Conservation (phyloP, 2,329 filamentous ascomycete genomes). For the Metarhizium robertsii region DNA sequence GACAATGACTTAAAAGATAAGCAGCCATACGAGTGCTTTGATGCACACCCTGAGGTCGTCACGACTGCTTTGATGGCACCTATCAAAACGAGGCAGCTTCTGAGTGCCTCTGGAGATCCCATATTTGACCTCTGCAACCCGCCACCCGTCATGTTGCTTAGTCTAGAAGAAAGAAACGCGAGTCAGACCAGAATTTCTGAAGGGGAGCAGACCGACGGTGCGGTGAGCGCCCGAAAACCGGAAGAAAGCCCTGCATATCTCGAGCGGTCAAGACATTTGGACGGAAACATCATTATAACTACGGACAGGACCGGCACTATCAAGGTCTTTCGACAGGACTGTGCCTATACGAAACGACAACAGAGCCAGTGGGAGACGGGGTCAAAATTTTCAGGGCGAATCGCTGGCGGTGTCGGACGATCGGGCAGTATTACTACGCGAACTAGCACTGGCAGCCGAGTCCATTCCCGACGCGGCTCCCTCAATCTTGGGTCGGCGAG, state of each 20-base stretch:
- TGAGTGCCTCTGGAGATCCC: slow-evolving; percentile 77
- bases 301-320: slow-evolving; percentile 82
- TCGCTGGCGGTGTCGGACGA: slow-evolving; percentile 47
- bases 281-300: slow-evolving; percentile 86
- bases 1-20: slow-evolving; percentile 67
- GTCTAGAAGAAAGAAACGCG: slow-evolving; percentile 51
- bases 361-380: slow-evolving; percentile 70
- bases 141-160: slow-evolving; percentile 75
- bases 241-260: slow-evolving; percentile 71
- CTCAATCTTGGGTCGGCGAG: slow-evolving; percentile 28
- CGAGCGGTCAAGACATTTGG: slow-evolving; percentile 62
- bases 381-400: slow-evolving; percentile 64
- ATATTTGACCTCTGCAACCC: slow-evolving; percentile 97
- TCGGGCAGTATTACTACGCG: slow-evolving; percentile 47
- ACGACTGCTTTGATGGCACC: slow-evolving; percentile 86
- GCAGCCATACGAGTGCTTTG: slow-evolving; percentile 77
- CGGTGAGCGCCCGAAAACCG: slow-evolving; percentile 31
- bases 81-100: slow-evolving; percentile 62
- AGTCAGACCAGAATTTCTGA: slow-evolving; percentile 32
- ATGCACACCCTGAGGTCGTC: slow-evolving; percentile 80
- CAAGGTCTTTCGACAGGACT: slow-evolving; percentile 94
- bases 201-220: slow-evolving; percentile 23
- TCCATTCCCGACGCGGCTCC: slow-evolving; percentile 45
- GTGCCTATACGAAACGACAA: slow-evolving; percentile 69
- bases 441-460: slow-evolving; percentile 38